Evolutionary conservation across 2,329 filamentous ascomycete species (phyloP).

Genomic region (Epichloe bromicola): DNA sequence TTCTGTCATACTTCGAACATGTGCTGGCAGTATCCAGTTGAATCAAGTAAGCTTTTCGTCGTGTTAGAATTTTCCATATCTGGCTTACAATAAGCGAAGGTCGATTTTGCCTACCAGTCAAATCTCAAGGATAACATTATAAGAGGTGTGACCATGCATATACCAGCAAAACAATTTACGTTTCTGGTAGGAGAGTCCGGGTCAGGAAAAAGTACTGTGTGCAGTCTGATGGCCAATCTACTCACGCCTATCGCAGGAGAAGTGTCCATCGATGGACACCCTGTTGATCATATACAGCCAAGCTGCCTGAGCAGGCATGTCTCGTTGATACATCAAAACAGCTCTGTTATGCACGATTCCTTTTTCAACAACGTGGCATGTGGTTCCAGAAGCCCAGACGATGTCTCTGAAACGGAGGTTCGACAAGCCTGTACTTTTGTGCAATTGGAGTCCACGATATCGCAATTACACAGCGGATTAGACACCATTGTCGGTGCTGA

Average conservation of each 20-base stretch:
- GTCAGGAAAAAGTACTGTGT: slow-evolving; percentile 83
- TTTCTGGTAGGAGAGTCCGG: slow-evolving; percentile 81
- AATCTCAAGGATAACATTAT: slow-evolving; percentile 50
- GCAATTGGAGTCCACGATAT: slow-evolving; percentile 54
- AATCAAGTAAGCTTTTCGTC: slow-evolving; percentile 39
- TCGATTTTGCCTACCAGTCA: slow-evolving; percentile 73
- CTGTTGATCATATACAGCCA: slow-evolving; percentile 48
- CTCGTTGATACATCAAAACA: slow-evolving; percentile 71
- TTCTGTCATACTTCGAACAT: slow-evolving; percentile 25
- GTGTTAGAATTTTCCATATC: neutral
- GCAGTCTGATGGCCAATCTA: slow-evolving; percentile 65
- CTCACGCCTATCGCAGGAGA: slow-evolving; percentile 55
- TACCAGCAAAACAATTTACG: slow-evolving; percentile 58
- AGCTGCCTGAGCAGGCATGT: slow-evolving; percentile 67
- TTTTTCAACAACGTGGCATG: slow-evolving; percentile 68
- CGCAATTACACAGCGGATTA: slow-evolving; percentile 53
- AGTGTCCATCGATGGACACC: slow-evolving; percentile 54
- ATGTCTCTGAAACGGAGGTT: slow-evolving; percentile 42
- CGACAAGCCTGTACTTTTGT: slow-evolving; percentile 51
- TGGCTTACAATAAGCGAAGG: slow-evolving; percentile 27
- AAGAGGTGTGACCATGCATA: slow-evolving; percentile 49
- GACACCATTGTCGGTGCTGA: slow-evolving; percentile 58
- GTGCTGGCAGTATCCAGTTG: slow-evolving; percentile 56
- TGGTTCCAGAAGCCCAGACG: slow-evolving; percentile 39
- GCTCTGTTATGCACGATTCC: slow-evolving; percentile 68